These are phyloP conservation scores for Lactuca saligna DNA, from an alignment of 129 eudicot species.

Conservation along the genomic window DNA sequence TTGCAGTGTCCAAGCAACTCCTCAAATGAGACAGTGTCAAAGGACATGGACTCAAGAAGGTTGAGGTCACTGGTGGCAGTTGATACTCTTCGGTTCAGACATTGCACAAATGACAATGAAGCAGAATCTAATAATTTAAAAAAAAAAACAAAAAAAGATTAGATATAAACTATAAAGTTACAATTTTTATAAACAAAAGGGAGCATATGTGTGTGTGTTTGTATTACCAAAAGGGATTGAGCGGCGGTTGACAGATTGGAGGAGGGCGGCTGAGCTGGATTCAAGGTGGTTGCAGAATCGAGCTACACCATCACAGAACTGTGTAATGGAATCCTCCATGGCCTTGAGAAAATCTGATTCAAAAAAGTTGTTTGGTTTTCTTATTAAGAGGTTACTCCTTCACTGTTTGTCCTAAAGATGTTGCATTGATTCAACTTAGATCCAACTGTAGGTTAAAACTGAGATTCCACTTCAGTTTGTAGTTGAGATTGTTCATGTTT, in stretches of 20 bases:
- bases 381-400: neutral
- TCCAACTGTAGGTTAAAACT: neutral
- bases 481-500: neutral
- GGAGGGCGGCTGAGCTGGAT: conserved; percentile 65
- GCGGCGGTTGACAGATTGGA: conserved; percentile 80
- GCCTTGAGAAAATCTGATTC: neutral
- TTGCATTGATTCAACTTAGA: too few species aligned
- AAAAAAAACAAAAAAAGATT: neutral
- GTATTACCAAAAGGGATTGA: conserved; percentile 75
- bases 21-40: conserved; percentile 86
- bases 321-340: conserved; percentile 66
- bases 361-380: neutral
- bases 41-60: conserved; percentile 80
- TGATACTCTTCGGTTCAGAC: conserved; percentile 63
- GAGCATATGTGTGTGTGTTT: neutral
- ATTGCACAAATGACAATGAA: conserved; percentile 68
- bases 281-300: conserved; percentile 71
- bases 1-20: conserved; percentile 90
- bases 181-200: neutral
- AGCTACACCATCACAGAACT: conserved; percentile 55
- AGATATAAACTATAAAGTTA: conserved; percentile 5
- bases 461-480: neutral
- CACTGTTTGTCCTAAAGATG: too few species aligned
- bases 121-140: conserved; percentile 58
- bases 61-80: conserved; percentile 63